Evolutionary conservation across 2,329 filamentous ascomycete species (phyloP), one percentile per base, ranked within the genome.

Genomic region (Fusarium sp.): DNA sequence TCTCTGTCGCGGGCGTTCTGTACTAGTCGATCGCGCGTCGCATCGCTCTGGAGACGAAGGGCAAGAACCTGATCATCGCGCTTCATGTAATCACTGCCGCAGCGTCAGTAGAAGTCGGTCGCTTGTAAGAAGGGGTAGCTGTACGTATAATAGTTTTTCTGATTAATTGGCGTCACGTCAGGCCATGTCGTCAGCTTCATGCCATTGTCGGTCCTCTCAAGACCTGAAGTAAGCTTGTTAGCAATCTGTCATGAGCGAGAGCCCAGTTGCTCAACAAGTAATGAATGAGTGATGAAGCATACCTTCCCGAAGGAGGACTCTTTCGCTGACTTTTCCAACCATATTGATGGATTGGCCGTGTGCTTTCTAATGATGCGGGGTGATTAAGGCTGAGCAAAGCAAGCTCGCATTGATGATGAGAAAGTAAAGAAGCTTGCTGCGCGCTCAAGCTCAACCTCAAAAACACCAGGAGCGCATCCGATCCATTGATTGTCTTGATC

Each of bases 91-190:
- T 99, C 96, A 65, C 94, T 97, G 72, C 33, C 55, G 45, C 60
- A 44, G 44, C 23, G 66, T 75, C 52, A 76, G 69, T 38, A 60
- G 31, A 41, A 10, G 16, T 28, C 36, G 23, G 20, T 51, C 45
- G 55, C 41, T 40, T 30, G 23, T 52, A 11, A 18, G 26, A 18
- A 51, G 34, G 47, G 30, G 42, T 28, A 37, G 23, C 38, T 33
- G 65, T 85, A 96, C 93, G 94, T 97, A 80, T 97, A 97, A 81
- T 99, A 99, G 80, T 99, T 99, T 84, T 99, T 99, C 80, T 99
- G 96, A 78, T 99, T 99, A 81, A 99, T 99, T 75, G 96, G 93
- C 42, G 88, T 86, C 60, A 97, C 90, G 76, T 96, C 91, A 11
- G 96, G 95, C 95, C 96, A 99, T 79, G 87, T 97, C 47, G 94